Evolutionary conservation across 306 rosid species (phyloP).

Genomic region (Sindora glabra): DNA sequence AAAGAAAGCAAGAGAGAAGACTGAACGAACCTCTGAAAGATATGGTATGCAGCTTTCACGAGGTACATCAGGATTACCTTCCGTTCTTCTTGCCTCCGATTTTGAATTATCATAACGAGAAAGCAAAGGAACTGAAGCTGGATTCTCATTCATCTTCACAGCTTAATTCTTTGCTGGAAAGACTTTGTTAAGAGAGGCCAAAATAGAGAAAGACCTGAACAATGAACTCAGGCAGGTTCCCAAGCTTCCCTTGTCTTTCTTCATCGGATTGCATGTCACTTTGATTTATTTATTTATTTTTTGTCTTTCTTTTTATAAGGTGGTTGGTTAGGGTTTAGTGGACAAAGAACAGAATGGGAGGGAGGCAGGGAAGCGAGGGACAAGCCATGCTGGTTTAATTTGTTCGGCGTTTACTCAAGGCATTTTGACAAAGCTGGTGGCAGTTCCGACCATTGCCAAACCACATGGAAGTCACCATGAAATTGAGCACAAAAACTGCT

Average conservation of each 20-base stretch:
- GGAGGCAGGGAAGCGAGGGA: neutral
- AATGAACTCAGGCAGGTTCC: neutral
- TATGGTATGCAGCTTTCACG: neutral
- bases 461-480: constrained; percentile 11
- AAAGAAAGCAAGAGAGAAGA: neutral
- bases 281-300: neutral
- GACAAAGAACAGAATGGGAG: neutral
- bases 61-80: neutral
- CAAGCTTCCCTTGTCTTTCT: too few relatives aligned
- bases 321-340: constrained; percentile 13
- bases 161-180: neutral
- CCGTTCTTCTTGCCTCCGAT: neutral
- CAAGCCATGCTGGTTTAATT: neutral
- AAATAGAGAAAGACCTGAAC: too few relatives aligned
- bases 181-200: too few relatives aligned
- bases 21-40: constrained; percentile 8
- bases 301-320: neutral
- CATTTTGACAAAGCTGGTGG: neutral
- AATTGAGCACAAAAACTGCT: neutral
- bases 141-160: neutral
- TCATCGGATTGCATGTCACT: too few relatives aligned
- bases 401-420: constrained; percentile 11
- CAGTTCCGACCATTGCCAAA: constrained; percentile 2
- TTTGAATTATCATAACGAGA: neutral
- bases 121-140: neutral